Percentiles rank a stretch among this genome's conserved stretches.
These are phyloP conservation scores for Rhazya stricta DNA, from an alignment of 257 asterid species.

Conservation along the genomic window DNA sequence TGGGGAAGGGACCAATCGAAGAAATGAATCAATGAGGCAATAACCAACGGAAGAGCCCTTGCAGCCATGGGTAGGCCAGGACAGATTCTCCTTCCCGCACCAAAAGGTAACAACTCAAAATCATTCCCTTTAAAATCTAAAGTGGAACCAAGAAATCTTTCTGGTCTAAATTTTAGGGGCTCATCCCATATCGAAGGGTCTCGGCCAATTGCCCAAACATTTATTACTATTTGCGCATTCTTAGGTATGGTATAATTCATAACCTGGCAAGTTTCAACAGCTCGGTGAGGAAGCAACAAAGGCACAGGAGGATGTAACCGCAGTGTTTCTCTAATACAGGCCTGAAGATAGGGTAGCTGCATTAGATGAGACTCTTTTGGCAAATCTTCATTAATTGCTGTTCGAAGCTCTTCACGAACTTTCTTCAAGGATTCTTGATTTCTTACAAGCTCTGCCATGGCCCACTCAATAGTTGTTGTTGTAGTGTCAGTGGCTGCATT, in stretches of 20 bases:
- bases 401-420: slow-evolving; percentile 18
- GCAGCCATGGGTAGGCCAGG: slow-evolving; percentile 43
- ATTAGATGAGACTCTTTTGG: slow-evolving; percentile 11
- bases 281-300: slow-evolving; percentile 34
- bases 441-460: slow-evolving; percentile 29
- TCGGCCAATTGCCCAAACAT: slow-evolving; percentile 36
- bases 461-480: slow-evolving; percentile 31
- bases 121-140: slow-evolving; percentile 43
- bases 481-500: slow-evolving; percentile 46
- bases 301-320: slow-evolving; percentile 51
- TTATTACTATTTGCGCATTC: slow-evolving; percentile 27
- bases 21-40: slow-evolving; percentile 28
- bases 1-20: slow-evolving; percentile 33
- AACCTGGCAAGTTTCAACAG: slow-evolving; percentile 27
- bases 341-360: slow-evolving; percentile 32
- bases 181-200: slow-evolving; percentile 36
- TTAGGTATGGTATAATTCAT: slow-evolving; percentile 37
- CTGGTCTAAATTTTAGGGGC: slow-evolving; percentile 31
- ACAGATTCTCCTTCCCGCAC: slow-evolving; percentile 49
- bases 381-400: slow-evolving; percentile 10
- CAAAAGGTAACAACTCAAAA: slow-evolving; percentile 38
- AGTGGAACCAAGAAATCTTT: slow-evolving; percentile 27
- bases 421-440: slow-evolving; percentile 21
- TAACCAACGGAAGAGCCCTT: slow-evolving; percentile 15
- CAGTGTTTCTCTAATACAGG: slow-evolving; percentile 40